Evolutionary conservation across 2,329 filamentous ascomycete genomes (phyloP).

Genomic region (Lachnellula cervina): DNA sequence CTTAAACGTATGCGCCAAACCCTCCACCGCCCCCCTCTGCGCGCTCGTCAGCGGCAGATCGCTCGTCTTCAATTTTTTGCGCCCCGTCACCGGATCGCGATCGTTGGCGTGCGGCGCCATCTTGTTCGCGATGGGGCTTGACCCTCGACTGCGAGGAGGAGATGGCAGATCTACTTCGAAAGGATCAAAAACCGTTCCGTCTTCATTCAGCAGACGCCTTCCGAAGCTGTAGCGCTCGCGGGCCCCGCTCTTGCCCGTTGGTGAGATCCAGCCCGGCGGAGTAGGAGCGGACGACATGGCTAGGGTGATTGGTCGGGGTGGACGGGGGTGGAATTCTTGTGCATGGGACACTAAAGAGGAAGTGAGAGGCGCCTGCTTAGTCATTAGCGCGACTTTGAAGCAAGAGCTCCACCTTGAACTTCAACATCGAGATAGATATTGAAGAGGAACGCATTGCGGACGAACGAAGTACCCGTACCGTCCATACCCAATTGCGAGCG

Average conservation of each 20-base stretch:
- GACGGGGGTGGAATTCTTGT: neutral
- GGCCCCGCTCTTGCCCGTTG: neutral
- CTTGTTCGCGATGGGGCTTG: neutral
- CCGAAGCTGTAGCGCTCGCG: neutral
- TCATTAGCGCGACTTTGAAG: no score
- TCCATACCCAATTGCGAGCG: neutral
- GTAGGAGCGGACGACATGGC: constrained; percentile 16
- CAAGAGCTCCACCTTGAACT: neutral
- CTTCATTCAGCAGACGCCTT: neutral
- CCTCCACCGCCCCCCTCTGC: constrained; percentile 70
- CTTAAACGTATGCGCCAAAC: constrained; percentile 74
- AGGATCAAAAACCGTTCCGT: neutral
- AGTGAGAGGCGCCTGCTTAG: no score
- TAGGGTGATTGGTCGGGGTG: neutral
- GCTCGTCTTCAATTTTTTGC: constrained; percentile 61
- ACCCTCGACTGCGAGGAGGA: neutral
- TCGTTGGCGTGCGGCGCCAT: constrained; percentile 9
- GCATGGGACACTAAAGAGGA: no score
- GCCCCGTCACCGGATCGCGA: constrained; percentile 12
- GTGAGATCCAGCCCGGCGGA: neutral
- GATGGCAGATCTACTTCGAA: neutral
- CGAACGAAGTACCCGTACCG: neutral
- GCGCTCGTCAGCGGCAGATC: constrained; percentile 69
- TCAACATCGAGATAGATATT: neutral
- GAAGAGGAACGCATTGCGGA: constrained; percentile 8